phyloP scores from a whole-genome alignment of 169 alveolate genomes.

The Plasmodium berghei region DNA sequence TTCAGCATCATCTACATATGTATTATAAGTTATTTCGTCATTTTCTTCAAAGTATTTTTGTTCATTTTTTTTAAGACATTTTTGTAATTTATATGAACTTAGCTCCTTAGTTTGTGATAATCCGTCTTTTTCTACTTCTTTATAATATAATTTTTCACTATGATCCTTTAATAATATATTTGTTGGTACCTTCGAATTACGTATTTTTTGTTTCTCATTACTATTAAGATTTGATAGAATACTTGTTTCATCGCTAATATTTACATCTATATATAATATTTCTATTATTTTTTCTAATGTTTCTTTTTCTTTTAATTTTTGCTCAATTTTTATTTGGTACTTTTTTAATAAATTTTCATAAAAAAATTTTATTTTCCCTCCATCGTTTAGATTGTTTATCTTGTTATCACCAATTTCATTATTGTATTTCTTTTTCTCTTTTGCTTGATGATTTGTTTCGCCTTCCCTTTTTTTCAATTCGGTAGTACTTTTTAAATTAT shows the following conservation, averaged over 20 bases:
- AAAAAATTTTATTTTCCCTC: conserved; percentile 38
- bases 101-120: background rate
- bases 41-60: background rate
- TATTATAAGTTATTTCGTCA: background rate
- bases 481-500: background rate
- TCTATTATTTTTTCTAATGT: conserved; percentile 57
- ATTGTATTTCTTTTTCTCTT: background rate
- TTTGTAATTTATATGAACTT: background rate
- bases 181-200: background rate
- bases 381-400: background rate
- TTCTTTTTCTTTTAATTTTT: conserved; percentile 43
- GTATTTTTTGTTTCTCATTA: conserved; percentile 7
- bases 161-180: background rate
- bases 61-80: conserved; percentile 6
- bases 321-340: conserved; percentile 44
- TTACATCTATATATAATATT: conserved; percentile 13
- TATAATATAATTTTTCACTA: background rate
- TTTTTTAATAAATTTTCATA: conserved; percentile 51
- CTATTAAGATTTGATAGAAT: background rate
- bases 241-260: background rate
- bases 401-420: conserved; percentile 3
- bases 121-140: background rate
- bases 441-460: background rate
- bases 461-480: background rate
- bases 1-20: background rate